phyloP scores from a whole-genome alignment of 2,329 filamentous ascomycete genomes.

The Fonsecaea nubica region DNA sequence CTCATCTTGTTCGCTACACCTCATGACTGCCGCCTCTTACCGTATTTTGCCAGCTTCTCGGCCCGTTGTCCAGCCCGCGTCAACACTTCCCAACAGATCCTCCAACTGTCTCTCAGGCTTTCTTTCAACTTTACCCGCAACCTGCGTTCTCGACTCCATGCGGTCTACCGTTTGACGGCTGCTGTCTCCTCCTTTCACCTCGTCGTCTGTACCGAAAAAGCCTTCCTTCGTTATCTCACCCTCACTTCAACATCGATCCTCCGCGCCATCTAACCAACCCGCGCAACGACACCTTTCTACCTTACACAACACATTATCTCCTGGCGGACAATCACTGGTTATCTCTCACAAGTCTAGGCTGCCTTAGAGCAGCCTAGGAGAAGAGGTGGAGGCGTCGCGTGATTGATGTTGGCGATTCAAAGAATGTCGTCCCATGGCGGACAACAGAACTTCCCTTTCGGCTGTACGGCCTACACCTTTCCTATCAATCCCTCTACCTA shows the following conservation, averaged over 20 bases:
- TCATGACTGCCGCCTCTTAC: conserved; percentile 13
- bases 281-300: not conserved
- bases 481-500: not conserved
- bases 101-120: conserved; percentile 13
- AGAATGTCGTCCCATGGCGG: conserved; percentile 41
- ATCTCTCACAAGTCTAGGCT: conserved; percentile 23
- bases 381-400: conserved; percentile 26
- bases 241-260: not conserved
- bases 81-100: conserved; percentile 34
- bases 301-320: not conserved
- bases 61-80: conserved; percentile 18
- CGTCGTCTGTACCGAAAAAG: not conserved
- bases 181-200: not conserved
- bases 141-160: conserved; percentile 5
- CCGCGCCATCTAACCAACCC: conserved; percentile 4
- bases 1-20: not conserved
- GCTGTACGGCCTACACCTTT: conserved; percentile 35
- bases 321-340: conserved; percentile 8
- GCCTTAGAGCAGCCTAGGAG: conserved; percentile 28
- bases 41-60: conserved; percentile 23
- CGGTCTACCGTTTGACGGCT: conserved; percentile 4
- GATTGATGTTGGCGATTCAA: conserved; percentile 39
- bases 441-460: conserved; percentile 40
- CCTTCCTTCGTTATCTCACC: not conserved
- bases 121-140: conserved; percentile 9